Evolutionary conservation across 73 alveolate genomes (phyloP), one percentile per base, ranked within the genome.

Genomic region (Paramecium pentaurelia): DNA sequence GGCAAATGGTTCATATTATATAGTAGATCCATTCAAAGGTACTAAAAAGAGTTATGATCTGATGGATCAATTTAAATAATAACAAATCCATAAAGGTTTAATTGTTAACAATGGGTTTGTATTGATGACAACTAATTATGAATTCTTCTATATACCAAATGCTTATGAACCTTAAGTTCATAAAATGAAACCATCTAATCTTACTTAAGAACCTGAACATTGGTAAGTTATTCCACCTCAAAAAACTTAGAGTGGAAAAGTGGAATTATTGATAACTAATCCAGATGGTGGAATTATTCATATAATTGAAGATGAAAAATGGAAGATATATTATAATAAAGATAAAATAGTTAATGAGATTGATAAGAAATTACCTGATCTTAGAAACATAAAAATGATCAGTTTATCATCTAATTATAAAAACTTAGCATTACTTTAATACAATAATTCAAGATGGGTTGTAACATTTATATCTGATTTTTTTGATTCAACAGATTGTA

Each of bases 271-370:
- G 37, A 89, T 89, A 32, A 54, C 94, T 28, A 58, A 89, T 73
- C 92, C 94, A 1, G 94, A 89, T 32, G 88, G 94, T 28, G 94
- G 94, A 25, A 83, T 89, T 28, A 71, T 89, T 14, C 86, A 83
- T 28, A 27, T 89, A 4, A 89, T 83, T 8, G 94, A 89, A 45
- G 77, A 51, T 42, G 88, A 71, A 59, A 77, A 68, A 44, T 25
- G 71, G 75, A 71, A 71, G n/a, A 47, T 45, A 4, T 89, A 71
- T 47, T 60, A 89, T 20, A 89, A 71, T 7, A 77, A 64, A 25
- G 94, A 89, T 18, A 38, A 47, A 25, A 44, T 64, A 2, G 77
- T 28, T 49, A 30, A 60, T 58, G 93, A 89, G 30, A 89, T 60
- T 32, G 90, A 60, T 71, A 38, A 44, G 14, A 64, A 47, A 27